These are phyloP conservation scores for Hymenoscyphus occultus DNA, from an alignment of 2,329 filamentous ascomycete genomes.

Conservation along the genomic window DNA sequence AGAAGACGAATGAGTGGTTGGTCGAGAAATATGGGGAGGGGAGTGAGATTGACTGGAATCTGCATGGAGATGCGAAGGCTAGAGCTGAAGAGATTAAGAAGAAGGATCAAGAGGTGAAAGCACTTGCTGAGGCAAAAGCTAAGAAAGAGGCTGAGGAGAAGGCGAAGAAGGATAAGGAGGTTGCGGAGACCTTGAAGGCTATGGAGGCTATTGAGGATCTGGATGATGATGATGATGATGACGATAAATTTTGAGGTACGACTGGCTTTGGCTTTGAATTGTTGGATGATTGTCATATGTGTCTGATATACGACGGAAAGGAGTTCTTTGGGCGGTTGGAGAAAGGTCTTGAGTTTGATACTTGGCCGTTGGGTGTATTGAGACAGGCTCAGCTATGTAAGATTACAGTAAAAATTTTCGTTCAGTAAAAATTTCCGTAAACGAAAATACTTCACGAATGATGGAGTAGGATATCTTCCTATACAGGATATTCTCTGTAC, in stretches of 20 bases:
- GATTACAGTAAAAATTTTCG: not conserved
- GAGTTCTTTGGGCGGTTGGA: not conserved
- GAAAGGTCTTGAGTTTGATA: conserved; percentile 1
- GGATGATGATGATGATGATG: conserved; percentile 18
- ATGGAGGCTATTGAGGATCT: conserved; percentile 16
- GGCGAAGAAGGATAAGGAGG: conserved; percentile 12
- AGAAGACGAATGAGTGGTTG: conserved; percentile 82
- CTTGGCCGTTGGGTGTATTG: not conserved
- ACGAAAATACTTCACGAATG: not conserved
- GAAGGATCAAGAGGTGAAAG: not conserved
- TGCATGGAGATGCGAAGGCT: conserved; percentile 1
- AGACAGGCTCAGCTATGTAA: not conserved
- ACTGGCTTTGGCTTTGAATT: not conserved
- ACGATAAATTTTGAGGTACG: not conserved
- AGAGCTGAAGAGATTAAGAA: not conserved
- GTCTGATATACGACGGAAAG: not conserved
- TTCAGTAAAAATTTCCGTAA: not conserved
- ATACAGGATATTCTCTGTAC: too few relatives aligned
- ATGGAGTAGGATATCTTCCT: not conserved
- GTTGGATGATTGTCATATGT: not conserved
- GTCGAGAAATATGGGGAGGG: conserved; percentile 72
- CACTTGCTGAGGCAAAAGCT: not conserved
- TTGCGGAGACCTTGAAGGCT: conserved; percentile 9
- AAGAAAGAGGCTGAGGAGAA: not conserved
- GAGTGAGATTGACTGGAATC: conserved; percentile 80